Conservation (phyloP, 176 grass and related monocot species). For the Otatea glauca region DNA sequence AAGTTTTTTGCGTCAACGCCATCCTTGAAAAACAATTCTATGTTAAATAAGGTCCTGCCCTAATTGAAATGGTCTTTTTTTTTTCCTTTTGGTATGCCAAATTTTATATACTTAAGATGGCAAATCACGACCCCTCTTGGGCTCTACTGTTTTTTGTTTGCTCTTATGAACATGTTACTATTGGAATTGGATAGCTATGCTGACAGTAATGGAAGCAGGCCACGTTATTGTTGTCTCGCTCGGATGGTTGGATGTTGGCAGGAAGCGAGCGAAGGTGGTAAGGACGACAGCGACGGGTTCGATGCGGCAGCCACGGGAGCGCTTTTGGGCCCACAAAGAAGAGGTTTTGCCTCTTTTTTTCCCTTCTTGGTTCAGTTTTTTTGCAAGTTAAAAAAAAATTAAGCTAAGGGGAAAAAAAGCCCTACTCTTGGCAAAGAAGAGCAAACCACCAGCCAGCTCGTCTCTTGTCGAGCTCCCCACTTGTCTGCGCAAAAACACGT, state of each 20-base stretch:
- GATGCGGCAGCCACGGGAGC: neutral
- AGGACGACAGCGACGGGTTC: neutral
- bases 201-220: neutral
- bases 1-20: too few relatives aligned
- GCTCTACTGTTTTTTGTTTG: neutral
- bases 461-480: neutral
- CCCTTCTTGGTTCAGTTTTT: too few relatives aligned
- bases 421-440: too few relatives aligned
- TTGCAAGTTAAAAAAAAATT: too few relatives aligned
- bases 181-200: too few relatives aligned
- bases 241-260: neutral
- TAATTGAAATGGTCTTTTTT: too few relatives aligned
- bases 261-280: neutral
- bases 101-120: neutral
- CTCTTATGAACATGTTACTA: neutral
- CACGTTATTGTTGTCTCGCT: neutral
- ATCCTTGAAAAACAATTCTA: too few relatives aligned
- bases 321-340: neutral
- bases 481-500: neutral
- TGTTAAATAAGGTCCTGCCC: too few relatives aligned
- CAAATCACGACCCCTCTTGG: neutral
- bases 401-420: too few relatives aligned
- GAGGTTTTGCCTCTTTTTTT: too few relatives aligned
- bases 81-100: neutral
- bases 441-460: neutral